These are phyloP conservation scores for Dictyostelium firmibasis DNA, from an alignment of 78 protist species.

Conservation along the genomic window DNA sequence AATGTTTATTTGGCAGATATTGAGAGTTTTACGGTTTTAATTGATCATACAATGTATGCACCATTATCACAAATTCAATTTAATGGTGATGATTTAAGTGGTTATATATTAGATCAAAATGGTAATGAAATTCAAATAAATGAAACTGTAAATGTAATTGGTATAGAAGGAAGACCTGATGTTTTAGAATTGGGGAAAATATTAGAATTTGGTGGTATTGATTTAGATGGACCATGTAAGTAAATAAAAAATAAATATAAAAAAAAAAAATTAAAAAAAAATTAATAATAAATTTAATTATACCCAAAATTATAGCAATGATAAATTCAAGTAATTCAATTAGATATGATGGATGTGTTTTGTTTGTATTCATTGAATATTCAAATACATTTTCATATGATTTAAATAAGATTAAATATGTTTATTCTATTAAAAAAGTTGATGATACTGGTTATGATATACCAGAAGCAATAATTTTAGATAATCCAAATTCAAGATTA, in stretches of 20 bases:
- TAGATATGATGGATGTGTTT: conserved; percentile 46
- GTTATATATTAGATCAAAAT: conserved; percentile 5
- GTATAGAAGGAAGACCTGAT: conserved; percentile 30
- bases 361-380: conserved; percentile 44
- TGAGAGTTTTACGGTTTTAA: conserved; percentile 23
- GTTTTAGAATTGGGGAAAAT: background rate
- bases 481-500: background rate
- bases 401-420: conserved; percentile 23
- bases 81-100: conserved; percentile 21
- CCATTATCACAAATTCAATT: conserved; percentile 19
- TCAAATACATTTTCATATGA: conserved; percentile 44
- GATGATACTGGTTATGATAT: conserved; percentile 11
- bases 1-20: conserved; percentile 51
- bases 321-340: conserved; percentile 22
- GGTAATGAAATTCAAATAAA: conserved; percentile 23
- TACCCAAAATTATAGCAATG: background rate
- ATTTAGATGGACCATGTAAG: conserved; percentile 5
- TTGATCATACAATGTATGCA: conserved; percentile 63
- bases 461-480: background rate
- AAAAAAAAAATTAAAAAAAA: background rate
- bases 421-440: background rate
- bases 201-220: conserved; percentile 9
- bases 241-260: background rate
- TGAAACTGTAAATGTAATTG: background rate
- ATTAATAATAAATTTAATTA: background rate